Base-by-base conservation (phyloP, 2,329 filamentous ascomycete genomes). In the Pseudopithomyces maydicus region DNA sequence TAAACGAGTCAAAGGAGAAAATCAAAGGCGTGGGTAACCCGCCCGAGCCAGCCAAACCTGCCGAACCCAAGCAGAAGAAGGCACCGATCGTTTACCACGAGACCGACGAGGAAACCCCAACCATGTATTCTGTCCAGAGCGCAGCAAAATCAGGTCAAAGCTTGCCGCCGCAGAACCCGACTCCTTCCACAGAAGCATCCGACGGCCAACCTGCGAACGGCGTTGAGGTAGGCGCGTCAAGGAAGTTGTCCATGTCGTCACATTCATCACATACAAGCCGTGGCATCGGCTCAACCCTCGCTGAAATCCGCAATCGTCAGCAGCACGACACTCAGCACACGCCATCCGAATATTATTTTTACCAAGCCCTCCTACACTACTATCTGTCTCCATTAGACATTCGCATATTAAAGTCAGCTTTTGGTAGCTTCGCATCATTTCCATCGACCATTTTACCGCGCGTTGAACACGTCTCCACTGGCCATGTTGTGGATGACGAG, bases 351-450 rank as follows among this genome's bases (percentile, higher is more conserved):
- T 96, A 94, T 65, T 92, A 89, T 76, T 97, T 97, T 73, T 97
- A 97, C 76, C 90, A 92, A 65, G 89, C 91, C 0, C 84, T 93
- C 1, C 88, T 91, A 20, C 93, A 97, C 67, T 90, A 96, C 47
- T 97, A 97, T 67, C 84, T 97, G 3, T 96, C 92, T 0, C 89
- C 93, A 0, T 82, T 97, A 33, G 93, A 97, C 71, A 97, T 97
- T 59, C 88, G 93, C 49, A 97, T 97, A 59, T 81, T 97, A 32
- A 96, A 96, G 77, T 87, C 91, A 1, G 91, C 92, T 43, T 97
- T 95, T 70, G 92, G 91, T 2, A 85, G 89, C 19, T 97, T 95
- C 73, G 85, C 88, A 1, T 80, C 85, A 10, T 96, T 97, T 66
- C 93, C 93, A 0, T 90, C 92, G 0, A 94, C 91, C 0, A 88